Base-by-base conservation (phyloP, 129 eudicot genomes). In the Flaveria linearis region DNA sequence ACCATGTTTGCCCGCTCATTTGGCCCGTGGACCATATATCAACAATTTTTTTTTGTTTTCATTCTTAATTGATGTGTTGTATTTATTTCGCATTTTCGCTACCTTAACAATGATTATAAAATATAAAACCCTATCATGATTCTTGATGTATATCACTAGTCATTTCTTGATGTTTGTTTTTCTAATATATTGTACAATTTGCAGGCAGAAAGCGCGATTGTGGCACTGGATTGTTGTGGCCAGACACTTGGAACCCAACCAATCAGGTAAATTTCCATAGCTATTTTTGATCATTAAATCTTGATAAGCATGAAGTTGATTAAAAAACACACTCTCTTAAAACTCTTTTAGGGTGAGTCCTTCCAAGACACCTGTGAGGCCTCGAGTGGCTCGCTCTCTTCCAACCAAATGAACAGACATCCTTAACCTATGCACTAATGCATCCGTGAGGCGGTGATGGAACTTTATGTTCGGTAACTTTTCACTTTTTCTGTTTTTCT, bases 341-440 rank as follows among this genome's bases (percentile, higher is more conserved):
- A 23, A 47, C 43, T 71, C 4, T 60, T 85, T 67, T 66, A 93
- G 98, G 96, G 98, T 93, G 80, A 93, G 98, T 82, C 98, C 98
- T 74, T 93, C 98, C 16, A 93, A 93, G 97, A 93, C 97, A 18
- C 98, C 98, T 0, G 98, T 93, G 85, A 88, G 98, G 88, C 96
- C 97, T 11, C 82, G 92, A 62, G 80, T 82, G 73, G 76, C 88
- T 47, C 90, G 92, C 23, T 84, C 94, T 17, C 81, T 78, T 28
- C 51, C 85, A 86, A 83, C 78, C 71, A 86, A 84, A 83, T 81
- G 74, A 63, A 28, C 62, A 28, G 68, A 64, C 20, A 70, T 74
- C 80, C 69, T 23, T 66, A 41, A 66, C 50, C 50, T 75, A 67
- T 63, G 83, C 72, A 46, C 73, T 80, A 73, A 45, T 72, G 51